Evolutionary conservation across 2,329 filamentous ascomycete genomes (phyloP).

Genomic region (Penicillium oxalicum): DNA sequence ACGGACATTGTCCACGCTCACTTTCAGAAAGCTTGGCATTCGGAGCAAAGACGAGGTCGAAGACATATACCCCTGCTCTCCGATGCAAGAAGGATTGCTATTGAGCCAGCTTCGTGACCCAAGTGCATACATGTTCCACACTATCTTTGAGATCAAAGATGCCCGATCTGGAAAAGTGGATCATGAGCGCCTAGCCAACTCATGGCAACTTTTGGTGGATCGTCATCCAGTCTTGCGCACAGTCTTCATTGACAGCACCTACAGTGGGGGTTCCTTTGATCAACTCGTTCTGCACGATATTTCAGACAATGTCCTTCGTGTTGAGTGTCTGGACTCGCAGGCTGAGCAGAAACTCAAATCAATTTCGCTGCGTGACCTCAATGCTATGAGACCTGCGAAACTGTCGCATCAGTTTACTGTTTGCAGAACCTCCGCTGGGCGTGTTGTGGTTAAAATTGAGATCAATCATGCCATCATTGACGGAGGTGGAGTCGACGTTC

Average conservation of each 20-base stretch:
- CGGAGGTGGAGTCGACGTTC: constrained; percentile 29
- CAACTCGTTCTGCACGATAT: constrained; percentile 32
- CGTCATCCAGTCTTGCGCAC: constrained; percentile 33
- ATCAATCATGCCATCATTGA: constrained; percentile 38
- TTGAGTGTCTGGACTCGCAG: constrained; percentile 27
- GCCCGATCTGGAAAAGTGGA: constrained; percentile 19
- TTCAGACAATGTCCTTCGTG: constrained; percentile 20
- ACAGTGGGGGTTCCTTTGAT: constrained; percentile 32
- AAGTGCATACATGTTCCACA: constrained; percentile 33
- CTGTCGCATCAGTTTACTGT: constrained; percentile 33
- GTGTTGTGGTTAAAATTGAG: constrained; percentile 32
- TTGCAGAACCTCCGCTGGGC: constrained; percentile 26
- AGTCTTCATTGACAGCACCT: constrained; percentile 30
- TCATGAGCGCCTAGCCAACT: constrained; percentile 22
- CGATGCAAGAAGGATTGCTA: constrained; percentile 34
- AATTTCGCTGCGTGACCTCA: constrained; percentile 24
- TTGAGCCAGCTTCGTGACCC: constrained; percentile 35
- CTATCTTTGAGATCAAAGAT: constrained; percentile 30
- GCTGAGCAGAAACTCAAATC: constrained; percentile 24
- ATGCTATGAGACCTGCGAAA: constrained; percentile 21
- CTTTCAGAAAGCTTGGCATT: constrained; percentile 34
- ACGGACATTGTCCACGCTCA: constrained; percentile 29
- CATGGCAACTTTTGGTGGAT: constrained; percentile 30
- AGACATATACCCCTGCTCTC: constrained; percentile 34
- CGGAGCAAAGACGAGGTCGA: constrained; percentile 24